phyloP scores from a whole-genome alignment of 257 asterid genomes.

The Capsicum pubescens region DNA sequence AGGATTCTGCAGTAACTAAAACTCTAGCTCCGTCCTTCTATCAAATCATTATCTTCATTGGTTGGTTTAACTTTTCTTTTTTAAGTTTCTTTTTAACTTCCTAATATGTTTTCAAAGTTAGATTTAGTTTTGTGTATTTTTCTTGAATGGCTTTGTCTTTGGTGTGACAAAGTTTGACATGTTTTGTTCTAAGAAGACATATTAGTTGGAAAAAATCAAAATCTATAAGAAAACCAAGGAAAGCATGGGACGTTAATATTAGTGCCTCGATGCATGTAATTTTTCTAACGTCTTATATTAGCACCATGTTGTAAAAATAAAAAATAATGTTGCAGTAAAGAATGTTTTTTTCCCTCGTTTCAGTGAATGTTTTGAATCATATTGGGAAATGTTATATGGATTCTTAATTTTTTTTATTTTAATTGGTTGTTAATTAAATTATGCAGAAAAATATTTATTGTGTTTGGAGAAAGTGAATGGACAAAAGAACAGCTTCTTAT shows the following conservation, averaged over 20 bases:
- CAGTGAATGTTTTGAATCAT: constrained; percentile 37
- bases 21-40: background rate
- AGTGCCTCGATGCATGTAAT: constrained; percentile 48
- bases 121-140: background rate
- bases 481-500: constrained; percentile 28
- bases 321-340: constrained; percentile 38
- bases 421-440: constrained; percentile 20
- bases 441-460: constrained; percentile 11
- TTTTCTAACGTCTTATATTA: constrained; percentile 37
- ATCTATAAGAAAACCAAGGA: constrained; percentile 32
- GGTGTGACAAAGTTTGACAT: constrained; percentile 29
- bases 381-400: constrained; percentile 24
- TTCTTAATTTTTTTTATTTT: background rate
- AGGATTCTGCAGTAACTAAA: background rate
- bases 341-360: constrained; percentile 58
- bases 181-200: constrained; percentile 34
- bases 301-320: constrained; percentile 30
- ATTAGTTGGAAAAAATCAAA: constrained; percentile 4
- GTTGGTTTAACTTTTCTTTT: background rate
- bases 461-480: constrained; percentile 33
- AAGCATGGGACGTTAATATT: constrained; percentile 35
- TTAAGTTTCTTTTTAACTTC: background rate
- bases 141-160: background rate
- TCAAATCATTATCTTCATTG: background rate
- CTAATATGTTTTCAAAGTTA: background rate